These are phyloP conservation scores for Aspergillus incahuasiensis DNA, from an alignment of 495 filamentous ascomycete genomes.

Conservation along the genomic window DNA sequence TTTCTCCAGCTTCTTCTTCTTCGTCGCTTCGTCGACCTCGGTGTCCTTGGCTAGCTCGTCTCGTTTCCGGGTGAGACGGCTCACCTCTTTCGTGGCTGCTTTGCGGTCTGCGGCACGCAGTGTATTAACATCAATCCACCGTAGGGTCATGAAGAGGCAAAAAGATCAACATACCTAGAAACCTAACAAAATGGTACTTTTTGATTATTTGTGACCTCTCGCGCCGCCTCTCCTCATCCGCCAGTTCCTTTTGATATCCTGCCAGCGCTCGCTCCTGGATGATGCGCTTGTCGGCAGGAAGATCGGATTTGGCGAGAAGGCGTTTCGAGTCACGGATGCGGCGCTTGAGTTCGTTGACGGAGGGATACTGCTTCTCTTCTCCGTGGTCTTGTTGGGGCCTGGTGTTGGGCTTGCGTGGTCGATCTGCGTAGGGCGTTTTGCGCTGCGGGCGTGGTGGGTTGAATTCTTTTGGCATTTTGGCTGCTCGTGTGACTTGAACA, in stretches of 20 bases:
- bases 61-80: constrained; percentile 45
- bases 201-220: constrained; percentile 68
- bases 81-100: constrained; percentile 69
- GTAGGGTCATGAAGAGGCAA: neutral
- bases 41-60: constrained; percentile 40
- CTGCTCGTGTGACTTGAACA: neutral
- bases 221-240: constrained; percentile 55
- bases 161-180: constrained; percentile 55
- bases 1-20: constrained; percentile 41
- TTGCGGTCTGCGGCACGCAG: constrained; percentile 62
- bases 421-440: constrained; percentile 10
- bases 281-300: constrained; percentile 71
- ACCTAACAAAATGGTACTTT: constrained; percentile 92
- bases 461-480: constrained; percentile 5
- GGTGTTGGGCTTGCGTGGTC: neutral
- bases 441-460: constrained; percentile 7
- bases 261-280: constrained; percentile 78
- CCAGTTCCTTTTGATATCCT: constrained; percentile 69
- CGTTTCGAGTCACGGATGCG: constrained; percentile 50
- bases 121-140: neutral
- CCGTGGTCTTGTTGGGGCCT: constrained; percentile 20
- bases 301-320: constrained; percentile 54
- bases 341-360: constrained; percentile 49
- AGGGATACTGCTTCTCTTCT: constrained; percentile 31
- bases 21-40: constrained; percentile 30